Evolutionary conservation across 192 early-diverging fungal species (phyloP), one percentile per base, ranked within the genome.

Genomic region (Backusella tuberculispora): DNA sequence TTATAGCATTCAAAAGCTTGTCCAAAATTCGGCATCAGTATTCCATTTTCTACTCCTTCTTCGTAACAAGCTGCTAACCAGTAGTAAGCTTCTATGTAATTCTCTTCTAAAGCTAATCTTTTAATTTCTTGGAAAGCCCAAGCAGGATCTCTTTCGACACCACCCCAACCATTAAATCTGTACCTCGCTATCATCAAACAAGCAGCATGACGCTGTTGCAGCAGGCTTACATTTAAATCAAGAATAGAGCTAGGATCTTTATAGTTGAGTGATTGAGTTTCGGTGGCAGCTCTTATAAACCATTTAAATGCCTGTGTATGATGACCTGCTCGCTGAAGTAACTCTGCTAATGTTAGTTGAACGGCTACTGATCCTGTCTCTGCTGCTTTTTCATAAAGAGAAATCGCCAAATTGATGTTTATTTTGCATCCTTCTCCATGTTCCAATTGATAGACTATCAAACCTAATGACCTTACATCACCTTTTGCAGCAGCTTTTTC

Each of bases 401-500:
- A 46, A 15, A 81, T 21, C 34, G 76, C 78, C 26, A 69, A 45
- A 29, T 76, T 63, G 0, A 48, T 42, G 37, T 81, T 70, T 41
- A 67, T 65, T 12, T 44, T 38, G 13, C 72, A 71, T 12, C 82
- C 78, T 26, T 66, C 42, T 5, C 82, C 79, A 21, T 67, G 46
- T 34, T 76, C 66, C 34, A 75, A 80, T 29, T 76, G 76, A n/a
- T 76, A 38, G 10, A 74, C 77, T 24, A 84, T 48, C 21, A 75
- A 74, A 3, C 73, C 67, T 24, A 80, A 38, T 19, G 82, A 74
- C 41, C 29, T 26, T 6, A 73, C 12, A 47, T 84, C 77, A 15
- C 80, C 80, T 42, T 78, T 66, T 26, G 63, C 67, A 14, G 77
- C 83, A 15, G 84, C 82, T 41, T 77, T 76, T 60, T 66, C 66